Evolutionary conservation across 495 filamentous ascomycete species (phyloP), one percentile per base, ranked within the genome.

Genomic region (Gamarada debralockiae): DNA sequence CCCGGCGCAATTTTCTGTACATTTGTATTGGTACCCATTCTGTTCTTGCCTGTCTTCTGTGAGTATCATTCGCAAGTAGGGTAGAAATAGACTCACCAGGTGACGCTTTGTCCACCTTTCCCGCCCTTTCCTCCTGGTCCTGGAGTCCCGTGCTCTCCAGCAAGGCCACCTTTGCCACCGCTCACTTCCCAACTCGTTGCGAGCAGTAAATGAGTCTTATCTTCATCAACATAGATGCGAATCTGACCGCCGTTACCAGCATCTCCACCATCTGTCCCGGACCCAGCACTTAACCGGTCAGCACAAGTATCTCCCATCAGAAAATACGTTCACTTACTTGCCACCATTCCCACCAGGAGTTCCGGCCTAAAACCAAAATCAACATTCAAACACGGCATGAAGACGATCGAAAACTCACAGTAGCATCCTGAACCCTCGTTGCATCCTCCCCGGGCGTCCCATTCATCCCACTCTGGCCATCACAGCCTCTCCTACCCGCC

Each of bases 91-190:
- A 33, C 56, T 46, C 21, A 59, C 65, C 65, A 67, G 31, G 45
- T 41, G 37, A 46, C 34, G 36, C 55, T 49, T 27, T 45, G 25
- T 18, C 66, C 65, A 24, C 66, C 65, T 48, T 55, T 40, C 6
- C 65, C 65, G 12, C 62, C 62, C 9, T 51, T 52, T 1, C 68
- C 68, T n/a, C 68, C 68, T 21, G 56, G 37, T 1, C 67, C 68
- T 4, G 63, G 63, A 33, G 42, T 52, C 4, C 65, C 67, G 49
- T 70, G 67, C 3, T 45, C 34, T 0, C 53, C 51, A 33, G 58
- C 49, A 6, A 44, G 50, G 18, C 63, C 51, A 9, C 52, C 55
- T 14, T 60, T 52, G 38, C 58, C 53, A 10, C 65, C 65, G 0
- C 58, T 45, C 9, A 53, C 48, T 10, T 50, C 62, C 12, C 63